Evolutionary conservation across 2,329 filamentous ascomycete species (phyloP).

Genomic region (Proliferodiscus dingleyae): DNA sequence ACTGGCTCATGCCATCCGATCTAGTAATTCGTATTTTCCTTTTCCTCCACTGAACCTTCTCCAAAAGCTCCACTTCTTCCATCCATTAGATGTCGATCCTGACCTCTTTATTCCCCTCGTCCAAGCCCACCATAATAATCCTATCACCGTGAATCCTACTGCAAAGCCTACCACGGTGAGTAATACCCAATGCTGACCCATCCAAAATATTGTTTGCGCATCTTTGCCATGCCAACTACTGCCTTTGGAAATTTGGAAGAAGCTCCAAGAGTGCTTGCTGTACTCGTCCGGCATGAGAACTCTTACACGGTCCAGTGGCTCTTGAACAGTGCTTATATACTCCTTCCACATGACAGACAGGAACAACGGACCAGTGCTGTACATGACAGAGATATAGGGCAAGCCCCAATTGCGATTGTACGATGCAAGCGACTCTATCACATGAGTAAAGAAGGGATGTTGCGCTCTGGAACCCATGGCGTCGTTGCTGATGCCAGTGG

Average conservation of each 20-base stretch:
- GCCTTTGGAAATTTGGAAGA: constrained; percentile 53
- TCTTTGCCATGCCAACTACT: constrained; percentile 44
- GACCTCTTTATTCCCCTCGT: constrained; percentile 23
- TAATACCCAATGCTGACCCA: constrained; percentile 39
- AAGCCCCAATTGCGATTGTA: constrained; percentile 62
- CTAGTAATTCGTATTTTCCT: constrained; percentile 29
- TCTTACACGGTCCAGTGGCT: constrained; percentile 51
- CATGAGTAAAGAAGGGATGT: constrained; percentile 69
- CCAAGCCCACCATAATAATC: constrained; percentile 27
- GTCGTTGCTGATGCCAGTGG: constrained; percentile 78
- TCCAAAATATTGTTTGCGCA: constrained; percentile 44
- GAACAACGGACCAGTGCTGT: constrained; percentile 70
- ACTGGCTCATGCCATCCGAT: constrained; percentile 25
- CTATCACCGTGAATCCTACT: constrained; percentile 27
- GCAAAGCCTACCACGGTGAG: constrained; percentile 33
- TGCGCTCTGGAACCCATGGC: constrained; percentile 69
- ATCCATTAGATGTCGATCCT: constrained; percentile 10
- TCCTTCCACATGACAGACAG: constrained; percentile 72
- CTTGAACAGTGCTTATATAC: constrained; percentile 53
- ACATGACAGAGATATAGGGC: constrained; percentile 74
- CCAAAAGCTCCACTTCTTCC: constrained; percentile 20
- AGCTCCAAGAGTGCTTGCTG: constrained; percentile 63
- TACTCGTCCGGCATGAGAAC: constrained; percentile 68
- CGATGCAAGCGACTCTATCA: constrained; percentile 61
- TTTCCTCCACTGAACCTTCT: constrained; percentile 22